Conservation (phyloP, 228 moss, liverwort and hornwort species). For the Sphagnum fallax region DNA sequence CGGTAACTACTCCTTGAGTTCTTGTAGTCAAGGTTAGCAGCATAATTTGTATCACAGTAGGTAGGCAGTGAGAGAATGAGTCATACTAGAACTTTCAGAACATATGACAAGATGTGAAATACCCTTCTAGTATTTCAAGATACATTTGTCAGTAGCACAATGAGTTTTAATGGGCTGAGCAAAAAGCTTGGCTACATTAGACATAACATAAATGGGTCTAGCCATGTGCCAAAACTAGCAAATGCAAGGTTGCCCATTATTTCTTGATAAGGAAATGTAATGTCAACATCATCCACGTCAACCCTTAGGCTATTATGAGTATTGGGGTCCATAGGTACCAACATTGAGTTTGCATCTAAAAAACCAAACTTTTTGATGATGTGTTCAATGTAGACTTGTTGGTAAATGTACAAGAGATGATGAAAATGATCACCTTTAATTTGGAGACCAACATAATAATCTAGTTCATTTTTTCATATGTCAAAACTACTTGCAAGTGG, state of each 20-base stretch:
- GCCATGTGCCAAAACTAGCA: neutral
- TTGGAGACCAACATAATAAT: neutral
- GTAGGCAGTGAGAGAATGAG: neutral
- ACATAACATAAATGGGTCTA: neutral
- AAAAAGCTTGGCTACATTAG: neutral
- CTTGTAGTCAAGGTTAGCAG: neutral
- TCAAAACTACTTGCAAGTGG: neutral
- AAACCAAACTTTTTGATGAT: neutral
- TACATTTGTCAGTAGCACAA: neutral
- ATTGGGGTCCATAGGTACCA: too few species aligned
- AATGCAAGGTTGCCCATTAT: neutral
- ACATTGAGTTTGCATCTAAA: neutral
- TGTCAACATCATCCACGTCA: neutral
- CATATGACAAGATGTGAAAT: neutral
- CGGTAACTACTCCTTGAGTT: neutral
- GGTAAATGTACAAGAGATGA: neutral
- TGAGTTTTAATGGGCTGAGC: neutral
- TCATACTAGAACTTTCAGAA: neutral
- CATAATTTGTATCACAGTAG: neutral
- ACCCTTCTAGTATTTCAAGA: neutral
- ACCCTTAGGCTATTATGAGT: too few species aligned
- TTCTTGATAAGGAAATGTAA: neutral
- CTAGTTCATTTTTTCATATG: neutral
- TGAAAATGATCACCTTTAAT: neutral
- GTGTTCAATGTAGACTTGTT: neutral